phyloP scores from a whole-genome alignment of 768 basidiomycete species.

The Gymnopilus dilepis region DNA sequence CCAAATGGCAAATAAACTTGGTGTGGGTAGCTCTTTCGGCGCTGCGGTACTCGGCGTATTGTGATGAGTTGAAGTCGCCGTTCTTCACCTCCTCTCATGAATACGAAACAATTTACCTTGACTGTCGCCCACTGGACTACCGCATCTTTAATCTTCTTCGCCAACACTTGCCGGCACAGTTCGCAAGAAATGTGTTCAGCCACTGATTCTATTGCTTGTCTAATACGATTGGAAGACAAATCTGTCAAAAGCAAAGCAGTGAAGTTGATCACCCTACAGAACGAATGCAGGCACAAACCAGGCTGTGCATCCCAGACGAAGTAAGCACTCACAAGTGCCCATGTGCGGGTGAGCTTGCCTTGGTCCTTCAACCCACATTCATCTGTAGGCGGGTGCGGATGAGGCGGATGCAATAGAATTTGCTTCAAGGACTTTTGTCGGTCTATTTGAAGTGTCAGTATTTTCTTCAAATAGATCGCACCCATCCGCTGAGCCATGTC shows the following conservation, averaged over 20 bases:
- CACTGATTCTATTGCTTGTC: background rate
- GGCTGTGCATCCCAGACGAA: constrained; percentile 6
- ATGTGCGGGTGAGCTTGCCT: constrained; percentile 3
- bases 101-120: background rate
- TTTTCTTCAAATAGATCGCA: constrained; percentile 11
- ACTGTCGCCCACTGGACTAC: background rate
- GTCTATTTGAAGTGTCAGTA: constrained; percentile 16
- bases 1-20: too few relatives aligned
- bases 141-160: background rate
- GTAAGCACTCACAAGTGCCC: constrained; percentile 11
- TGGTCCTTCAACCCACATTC: constrained; percentile 14
- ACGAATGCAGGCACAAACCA: too few relatives aligned
- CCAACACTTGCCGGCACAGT: background rate
- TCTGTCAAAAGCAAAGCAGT: too few relatives aligned
- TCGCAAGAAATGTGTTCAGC: background rate
- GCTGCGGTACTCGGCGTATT: too few relatives aligned
- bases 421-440: constrained; percentile 9
- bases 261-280: too few relatives aligned
- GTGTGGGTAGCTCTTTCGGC: too few relatives aligned
- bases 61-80: too few relatives aligned
- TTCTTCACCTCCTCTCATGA: too few relatives aligned
- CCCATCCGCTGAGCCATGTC: constrained; percentile 19
- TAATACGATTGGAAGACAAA: background rate
- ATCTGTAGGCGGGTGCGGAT: constrained; percentile 13
- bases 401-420: constrained; percentile 12